Evolutionary conservation across 2,329 filamentous ascomycete genomes (phyloP).

Genomic region (Fusarium dimerum): DNA sequence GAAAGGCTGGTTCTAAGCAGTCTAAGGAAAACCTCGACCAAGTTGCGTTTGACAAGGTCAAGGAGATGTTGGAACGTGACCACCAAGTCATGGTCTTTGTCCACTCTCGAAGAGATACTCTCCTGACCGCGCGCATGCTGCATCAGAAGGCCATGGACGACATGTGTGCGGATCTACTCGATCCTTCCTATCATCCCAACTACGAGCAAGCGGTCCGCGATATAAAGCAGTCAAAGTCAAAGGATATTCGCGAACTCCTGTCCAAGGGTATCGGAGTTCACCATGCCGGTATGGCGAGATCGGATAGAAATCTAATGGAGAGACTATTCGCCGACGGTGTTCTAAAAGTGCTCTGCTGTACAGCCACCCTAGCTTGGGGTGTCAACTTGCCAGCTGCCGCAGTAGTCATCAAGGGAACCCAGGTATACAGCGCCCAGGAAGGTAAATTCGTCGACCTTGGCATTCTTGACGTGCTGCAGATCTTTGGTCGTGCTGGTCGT

Average conservation of each 20-base stretch:
- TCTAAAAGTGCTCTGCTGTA: conserved; percentile 97
- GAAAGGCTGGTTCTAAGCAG: conserved; percentile 78
- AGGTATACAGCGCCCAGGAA: conserved; percentile 93
- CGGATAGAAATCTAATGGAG: conserved; percentile 95
- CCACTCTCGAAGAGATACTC: conserved; percentile 92
- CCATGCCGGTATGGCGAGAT: conserved; percentile 93
- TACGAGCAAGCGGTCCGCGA: conserved; percentile 81
- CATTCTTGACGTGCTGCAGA: conserved; percentile 95
- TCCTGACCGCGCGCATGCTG: conserved; percentile 82
- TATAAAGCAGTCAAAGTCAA: conserved; percentile 81
- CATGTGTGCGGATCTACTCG: conserved; percentile 77
- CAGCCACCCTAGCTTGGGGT: conserved; percentile 96
- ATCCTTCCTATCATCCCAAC: conserved; percentile 74
- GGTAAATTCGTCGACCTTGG: conserved; percentile 96
- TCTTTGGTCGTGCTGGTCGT: conserved; percentile 96
- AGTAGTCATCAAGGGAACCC: conserved; percentile 96
- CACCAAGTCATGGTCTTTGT: conserved; percentile 99
- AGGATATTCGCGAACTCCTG: conserved; percentile 85
- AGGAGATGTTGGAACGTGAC: conserved; percentile 85
- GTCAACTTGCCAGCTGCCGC: conserved; percentile 96
- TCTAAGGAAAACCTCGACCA: conserved; percentile 88
- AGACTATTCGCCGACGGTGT: conserved; percentile 87
- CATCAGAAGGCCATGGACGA: conserved; percentile 85
- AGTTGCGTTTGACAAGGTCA: conserved; percentile 90
- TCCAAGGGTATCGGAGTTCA: conserved; percentile 92